Percentiles rank a stretch among this genome's conserved stretches.
Conservation (phyloP, 768 basidiomycete species). For the Candolleomyces aberdarensis region DNA sequence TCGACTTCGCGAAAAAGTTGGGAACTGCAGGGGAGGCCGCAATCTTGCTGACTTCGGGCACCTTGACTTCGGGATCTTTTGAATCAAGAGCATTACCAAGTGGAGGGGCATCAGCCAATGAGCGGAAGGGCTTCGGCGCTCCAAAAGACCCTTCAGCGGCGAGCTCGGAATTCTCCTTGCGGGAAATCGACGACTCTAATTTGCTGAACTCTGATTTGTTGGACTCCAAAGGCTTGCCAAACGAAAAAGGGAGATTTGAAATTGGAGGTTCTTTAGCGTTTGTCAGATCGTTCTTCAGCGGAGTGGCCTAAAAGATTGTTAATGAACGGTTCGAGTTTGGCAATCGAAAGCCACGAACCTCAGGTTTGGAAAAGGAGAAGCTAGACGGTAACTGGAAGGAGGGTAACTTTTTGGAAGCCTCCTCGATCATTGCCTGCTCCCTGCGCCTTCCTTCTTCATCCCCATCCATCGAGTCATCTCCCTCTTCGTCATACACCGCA, state of each 20-base stretch:
- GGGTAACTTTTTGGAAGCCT: slow-evolving; percentile 53
- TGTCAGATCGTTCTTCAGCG: slow-evolving; percentile 36
- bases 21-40: slow-evolving; percentile 36
- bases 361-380: slow-evolving; percentile 61
- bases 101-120: slow-evolving; percentile 8
- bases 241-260: slow-evolving; percentile 59
- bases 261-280: slow-evolving; percentile 67
- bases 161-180: slow-evolving; percentile 7
- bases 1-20: slow-evolving; percentile 62
- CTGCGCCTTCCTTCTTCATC: slow-evolving; percentile 34
- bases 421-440: slow-evolving; percentile 48
- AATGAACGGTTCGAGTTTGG: slow-evolving; percentile 1
- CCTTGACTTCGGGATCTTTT: slow-evolving; percentile 8
- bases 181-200: neutral
- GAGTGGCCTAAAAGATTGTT: slow-evolving; percentile 23
- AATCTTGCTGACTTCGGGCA: neutral
- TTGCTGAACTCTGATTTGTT: neutral
- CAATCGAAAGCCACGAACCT: slow-evolving; percentile 17
- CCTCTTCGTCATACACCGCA: slow-evolving; percentile 54
- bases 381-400: slow-evolving; percentile 57
- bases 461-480: slow-evolving; percentile 45
- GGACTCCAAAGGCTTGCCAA: slow-evolving; percentile 20
- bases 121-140: slow-evolving; percentile 4
- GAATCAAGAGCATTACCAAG: slow-evolving; percentile 8
- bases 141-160: neutral